Evolutionary conservation across 768 basidiomycete genomes (phyloP).

Genomic region (Rhizopogon roseolus): DNA sequence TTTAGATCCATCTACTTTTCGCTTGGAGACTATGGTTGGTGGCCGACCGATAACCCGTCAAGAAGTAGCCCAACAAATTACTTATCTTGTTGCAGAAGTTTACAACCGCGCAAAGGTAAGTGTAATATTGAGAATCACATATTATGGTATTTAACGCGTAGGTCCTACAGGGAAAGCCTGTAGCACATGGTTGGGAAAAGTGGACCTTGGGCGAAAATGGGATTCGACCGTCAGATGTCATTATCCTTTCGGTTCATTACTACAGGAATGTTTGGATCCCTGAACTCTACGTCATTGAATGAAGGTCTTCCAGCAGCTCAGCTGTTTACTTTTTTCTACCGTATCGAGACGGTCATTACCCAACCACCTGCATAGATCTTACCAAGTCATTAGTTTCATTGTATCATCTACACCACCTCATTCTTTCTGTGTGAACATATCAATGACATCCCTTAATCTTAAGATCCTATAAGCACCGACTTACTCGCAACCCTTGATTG

Average conservation of each 20-base stretch:
- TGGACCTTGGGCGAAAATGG: slow-evolving; percentile 15
- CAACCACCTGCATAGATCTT: background rate
- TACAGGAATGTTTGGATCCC: slow-evolving; percentile 24
- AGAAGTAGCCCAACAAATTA: slow-evolving; percentile 7
- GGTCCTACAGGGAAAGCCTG: background rate
- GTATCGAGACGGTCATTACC: background rate
- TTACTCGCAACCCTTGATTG: background rate
- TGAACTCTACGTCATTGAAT: slow-evolving; percentile 22
- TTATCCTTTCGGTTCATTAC: slow-evolving; percentile 19
- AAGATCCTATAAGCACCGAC: background rate
- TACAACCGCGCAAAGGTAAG: background rate
- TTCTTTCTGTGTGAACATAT: background rate
- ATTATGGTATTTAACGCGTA: background rate
- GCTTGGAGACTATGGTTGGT: slow-evolving; percentile 7
- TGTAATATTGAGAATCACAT: background rate
- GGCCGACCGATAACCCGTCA: slow-evolving; percentile 16
- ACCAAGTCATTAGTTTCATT: background rate
- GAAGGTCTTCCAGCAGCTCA: background rate
- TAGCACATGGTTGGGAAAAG: slow-evolving; percentile 8
- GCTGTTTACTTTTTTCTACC: too few species aligned
- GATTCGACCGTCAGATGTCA: slow-evolving; percentile 12
- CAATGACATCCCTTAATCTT: background rate
- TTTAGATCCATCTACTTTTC: slow-evolving; percentile 7
- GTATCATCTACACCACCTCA: background rate
- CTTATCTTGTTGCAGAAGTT: background rate